Conservation (phyloP, 257 asterid genomes). For the Nicotiana otophora region DNA sequence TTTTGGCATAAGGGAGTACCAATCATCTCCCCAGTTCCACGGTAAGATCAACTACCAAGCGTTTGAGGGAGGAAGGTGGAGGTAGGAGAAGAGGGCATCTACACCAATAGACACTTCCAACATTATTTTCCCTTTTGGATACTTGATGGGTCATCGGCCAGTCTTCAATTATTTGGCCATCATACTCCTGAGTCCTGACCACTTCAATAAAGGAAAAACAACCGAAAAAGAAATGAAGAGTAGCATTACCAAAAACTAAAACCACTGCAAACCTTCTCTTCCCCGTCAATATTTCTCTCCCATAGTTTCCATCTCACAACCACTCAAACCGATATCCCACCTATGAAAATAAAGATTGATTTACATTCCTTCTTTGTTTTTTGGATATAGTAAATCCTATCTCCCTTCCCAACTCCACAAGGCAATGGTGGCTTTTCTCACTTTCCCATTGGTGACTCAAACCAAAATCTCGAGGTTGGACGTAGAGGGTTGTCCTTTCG, state of each 20-base stretch:
- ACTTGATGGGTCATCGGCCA: not conserved
- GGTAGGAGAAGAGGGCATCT: not conserved
- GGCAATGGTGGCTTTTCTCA: not conserved
- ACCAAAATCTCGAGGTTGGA: not conserved
- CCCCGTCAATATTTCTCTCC: not conserved
- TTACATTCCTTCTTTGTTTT: not conserved
- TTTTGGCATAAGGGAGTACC: not conserved
- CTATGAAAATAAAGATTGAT: not conserved
- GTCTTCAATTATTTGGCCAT: not conserved
- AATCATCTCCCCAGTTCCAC: not conserved
- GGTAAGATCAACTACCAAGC: not conserved
- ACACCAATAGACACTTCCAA: not conserved
- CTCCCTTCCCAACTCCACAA: not conserved
- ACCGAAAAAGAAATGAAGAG: not conserved
- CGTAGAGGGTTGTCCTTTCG: no score
- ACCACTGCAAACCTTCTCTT: not conserved
- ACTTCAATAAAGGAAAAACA: no score
- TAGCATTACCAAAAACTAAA: not conserved
- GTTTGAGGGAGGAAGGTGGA: not conserved
- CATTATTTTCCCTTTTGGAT: not conserved
- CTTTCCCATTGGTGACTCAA: not conserved
- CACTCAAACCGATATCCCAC: not conserved
- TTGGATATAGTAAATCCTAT: not conserved
- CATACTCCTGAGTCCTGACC: not conserved
- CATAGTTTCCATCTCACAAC: not conserved